Evolutionary conservation across 768 basidiomycete species (phyloP).

Genomic region (Paxillus rubicundulus): DNA sequence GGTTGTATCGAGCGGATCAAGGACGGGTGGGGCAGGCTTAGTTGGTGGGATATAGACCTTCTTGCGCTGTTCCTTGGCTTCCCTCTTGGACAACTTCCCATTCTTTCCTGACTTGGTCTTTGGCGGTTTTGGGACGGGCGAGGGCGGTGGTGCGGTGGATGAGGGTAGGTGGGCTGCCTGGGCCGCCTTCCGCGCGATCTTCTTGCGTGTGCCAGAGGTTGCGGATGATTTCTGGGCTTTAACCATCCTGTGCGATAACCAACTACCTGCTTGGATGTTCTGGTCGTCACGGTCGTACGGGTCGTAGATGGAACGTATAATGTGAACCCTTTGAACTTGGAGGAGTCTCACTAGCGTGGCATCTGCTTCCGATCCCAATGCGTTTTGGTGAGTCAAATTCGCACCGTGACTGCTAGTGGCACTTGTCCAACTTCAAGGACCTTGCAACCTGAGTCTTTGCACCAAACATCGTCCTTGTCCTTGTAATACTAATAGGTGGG

Average conservation of each 20-base stretch:
- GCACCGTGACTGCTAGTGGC: no score
- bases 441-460: no score
- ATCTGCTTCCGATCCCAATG: no score
- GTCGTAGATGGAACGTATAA: no score
- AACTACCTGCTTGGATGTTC: slow-evolving; percentile 5
- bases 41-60: slow-evolving; percentile 88
- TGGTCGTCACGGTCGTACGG: not conserved
- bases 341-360: no score
- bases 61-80: slow-evolving; percentile 68
- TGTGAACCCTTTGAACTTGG: no score
- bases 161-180: slow-evolving; percentile 22
- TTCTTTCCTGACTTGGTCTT: slow-evolving; percentile 51
- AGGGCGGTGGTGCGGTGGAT: slow-evolving; percentile 29
- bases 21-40: slow-evolving; percentile 69
- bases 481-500: no score
- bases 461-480: no score
- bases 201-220: slow-evolving; percentile 84
- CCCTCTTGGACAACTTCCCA: slow-evolving; percentile 40
- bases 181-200: slow-evolving; percentile 77
- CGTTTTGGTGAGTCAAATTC: no score
- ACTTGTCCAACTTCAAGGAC: no score
- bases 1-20: slow-evolving; percentile 84
- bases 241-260: slow-evolving; percentile 29
- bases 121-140: slow-evolving; percentile 37
- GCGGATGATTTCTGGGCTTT: slow-evolving; percentile 73